phyloP scores from a whole-genome alignment of 2,329 filamentous ascomycete species.

The Fusarium sp. region DNA sequence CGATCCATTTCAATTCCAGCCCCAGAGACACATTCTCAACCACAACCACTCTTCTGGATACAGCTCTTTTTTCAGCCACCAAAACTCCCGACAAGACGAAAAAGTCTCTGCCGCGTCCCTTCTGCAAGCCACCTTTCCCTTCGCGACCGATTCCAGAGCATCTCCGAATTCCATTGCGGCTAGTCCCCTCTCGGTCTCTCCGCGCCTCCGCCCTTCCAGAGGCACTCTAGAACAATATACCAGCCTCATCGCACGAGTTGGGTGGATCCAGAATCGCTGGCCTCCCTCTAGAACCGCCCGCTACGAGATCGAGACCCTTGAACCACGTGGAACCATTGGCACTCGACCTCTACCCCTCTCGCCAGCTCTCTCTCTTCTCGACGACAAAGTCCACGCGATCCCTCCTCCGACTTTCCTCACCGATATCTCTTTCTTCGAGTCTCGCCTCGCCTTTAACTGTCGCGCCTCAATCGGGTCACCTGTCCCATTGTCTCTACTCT shows the following conservation, averaged over 20 bases:
- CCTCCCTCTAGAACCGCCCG: constrained; percentile 29
- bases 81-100: constrained; percentile 10
- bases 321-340: constrained; percentile 43
- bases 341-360: constrained; percentile 30
- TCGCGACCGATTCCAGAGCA: constrained; percentile 15
- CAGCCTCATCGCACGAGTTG: constrained; percentile 26
- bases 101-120: not conserved
- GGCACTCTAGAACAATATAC: constrained; percentile 31
- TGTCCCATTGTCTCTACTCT: not conserved
- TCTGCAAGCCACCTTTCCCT: constrained; percentile 20
- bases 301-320: constrained; percentile 31
- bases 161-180: constrained; percentile 18
- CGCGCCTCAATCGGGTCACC: constrained; percentile 2
- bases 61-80: constrained; percentile 19
- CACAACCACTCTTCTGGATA: constrained; percentile 14
- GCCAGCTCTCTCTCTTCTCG: constrained; percentile 6
- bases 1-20: constrained; percentile 8
- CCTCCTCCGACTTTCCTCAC: constrained; percentile 2
- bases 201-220: constrained; percentile 31
- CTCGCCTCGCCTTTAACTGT: not conserved
- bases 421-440: constrained; percentile 3
- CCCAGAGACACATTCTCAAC: constrained; percentile 11
- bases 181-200: constrained; percentile 36
- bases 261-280: constrained; percentile 36
- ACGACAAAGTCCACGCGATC: constrained; percentile 25